Conservation (phyloP, 2,329 filamentous ascomycete species). For the Aspergillus quadricinctus region DNA sequence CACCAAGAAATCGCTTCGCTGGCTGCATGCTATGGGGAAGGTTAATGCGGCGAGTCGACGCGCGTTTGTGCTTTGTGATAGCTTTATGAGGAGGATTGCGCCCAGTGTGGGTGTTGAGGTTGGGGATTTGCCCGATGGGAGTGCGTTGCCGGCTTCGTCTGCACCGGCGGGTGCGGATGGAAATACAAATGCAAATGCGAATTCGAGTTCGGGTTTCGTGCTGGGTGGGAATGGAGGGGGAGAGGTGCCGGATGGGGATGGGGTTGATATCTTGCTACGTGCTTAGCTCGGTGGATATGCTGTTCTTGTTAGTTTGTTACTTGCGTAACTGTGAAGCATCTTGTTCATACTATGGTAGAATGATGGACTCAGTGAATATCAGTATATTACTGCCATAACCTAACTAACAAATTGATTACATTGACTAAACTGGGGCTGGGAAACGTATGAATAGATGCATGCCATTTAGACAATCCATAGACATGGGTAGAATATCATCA, state of each 20-base stretch:
- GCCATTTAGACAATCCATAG: neutral
- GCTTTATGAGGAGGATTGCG: conserved; percentile 28
- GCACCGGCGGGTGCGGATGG: no score
- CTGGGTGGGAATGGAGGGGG: no score
- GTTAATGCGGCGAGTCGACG: conserved; percentile 28
- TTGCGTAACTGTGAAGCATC: no score
- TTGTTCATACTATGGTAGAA: no score
- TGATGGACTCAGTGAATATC: neutral
- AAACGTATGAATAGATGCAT: neutral
- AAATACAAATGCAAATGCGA: no score
- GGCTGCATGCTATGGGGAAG: conserved; percentile 33
- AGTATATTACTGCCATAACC: neutral
- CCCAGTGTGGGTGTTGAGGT: conserved; percentile 16
- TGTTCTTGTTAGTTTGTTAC: neutral
- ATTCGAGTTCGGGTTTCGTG: no score
- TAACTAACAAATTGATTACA: neutral
- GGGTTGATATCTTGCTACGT: neutral
- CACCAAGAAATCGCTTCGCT: conserved; percentile 35
- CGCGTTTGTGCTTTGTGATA: conserved; percentile 33
- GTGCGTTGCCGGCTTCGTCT: no score
- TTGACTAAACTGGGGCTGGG: neutral
- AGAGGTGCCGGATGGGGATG: neutral
- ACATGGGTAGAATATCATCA: neutral
- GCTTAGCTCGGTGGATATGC: no score
- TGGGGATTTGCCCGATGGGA: no score